A percentile compares a stretch with the other conserved stretches of the same genome.
These are phyloP conservation scores for Fusarium setosum DNA, from an alignment of 2,329 filamentous ascomycete species.

Conservation along the genomic window DNA sequence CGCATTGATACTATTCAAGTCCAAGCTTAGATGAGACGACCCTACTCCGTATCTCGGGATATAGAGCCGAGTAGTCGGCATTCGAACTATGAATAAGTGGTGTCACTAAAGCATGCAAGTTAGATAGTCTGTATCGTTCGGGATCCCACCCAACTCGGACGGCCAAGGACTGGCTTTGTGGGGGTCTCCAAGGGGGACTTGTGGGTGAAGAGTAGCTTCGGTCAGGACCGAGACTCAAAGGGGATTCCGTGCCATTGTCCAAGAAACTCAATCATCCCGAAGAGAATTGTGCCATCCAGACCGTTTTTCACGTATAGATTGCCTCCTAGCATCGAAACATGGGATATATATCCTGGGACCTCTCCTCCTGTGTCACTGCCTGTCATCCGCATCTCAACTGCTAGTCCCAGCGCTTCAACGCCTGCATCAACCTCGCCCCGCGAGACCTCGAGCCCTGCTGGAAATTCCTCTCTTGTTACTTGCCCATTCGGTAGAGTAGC, in stretches of 20 bases:
- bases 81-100: background rate
- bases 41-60: background rate
- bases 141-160: background rate
- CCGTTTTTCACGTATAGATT: background rate
- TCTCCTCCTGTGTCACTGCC: background rate
- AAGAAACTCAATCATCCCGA: background rate
- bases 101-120: background rate
- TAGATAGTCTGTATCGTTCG: slow-evolving; percentile 1
- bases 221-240: background rate
- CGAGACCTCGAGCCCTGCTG: slow-evolving; percentile 1
- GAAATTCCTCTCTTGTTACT: background rate
- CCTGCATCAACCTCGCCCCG: background rate
- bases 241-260: background rate
- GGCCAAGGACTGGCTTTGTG: background rate
- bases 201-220: background rate
- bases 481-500: background rate
- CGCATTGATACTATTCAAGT: background rate
- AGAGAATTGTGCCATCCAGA: slow-evolving; percentile 19
- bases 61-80: background rate
- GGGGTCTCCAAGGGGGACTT: background rate
- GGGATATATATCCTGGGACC: slow-evolving; percentile 13
- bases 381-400: background rate
- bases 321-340: background rate
- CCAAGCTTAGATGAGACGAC: background rate
- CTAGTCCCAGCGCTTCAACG: background rate